Conservation (phyloP, 169 alveolate species). For the Theileria sp. region DNA sequence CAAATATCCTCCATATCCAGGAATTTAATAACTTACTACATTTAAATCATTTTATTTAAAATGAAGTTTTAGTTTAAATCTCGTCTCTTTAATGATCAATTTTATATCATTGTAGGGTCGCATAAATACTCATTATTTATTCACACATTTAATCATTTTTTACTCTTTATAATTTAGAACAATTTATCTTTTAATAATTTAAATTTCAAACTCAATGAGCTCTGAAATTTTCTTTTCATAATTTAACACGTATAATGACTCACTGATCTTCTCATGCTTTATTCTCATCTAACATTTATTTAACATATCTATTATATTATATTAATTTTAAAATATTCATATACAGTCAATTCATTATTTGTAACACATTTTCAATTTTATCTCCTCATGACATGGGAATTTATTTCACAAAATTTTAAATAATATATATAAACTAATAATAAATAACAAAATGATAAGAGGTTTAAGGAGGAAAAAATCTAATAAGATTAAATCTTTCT, state of each 20-base stretch:
- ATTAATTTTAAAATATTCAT: neutral
- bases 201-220: neutral
- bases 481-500: constrained; percentile 46
- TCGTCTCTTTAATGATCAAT: neutral
- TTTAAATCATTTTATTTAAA: neutral
- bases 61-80: neutral
- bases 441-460: neutral
- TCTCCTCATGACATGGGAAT: neutral
- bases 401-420: too few relatives aligned
- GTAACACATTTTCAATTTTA: neutral
- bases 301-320: neutral
- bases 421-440: too few relatives aligned
- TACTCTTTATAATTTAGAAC: neutral
- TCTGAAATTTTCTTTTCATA: neutral
- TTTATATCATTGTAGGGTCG: neutral
- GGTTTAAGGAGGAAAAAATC: neutral
- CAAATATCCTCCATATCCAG: constrained; percentile 37
- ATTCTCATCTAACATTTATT: neutral
- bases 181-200: neutral
- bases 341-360: neutral
- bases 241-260: neutral
- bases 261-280: neutral
- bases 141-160: constrained; percentile 22
- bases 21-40: neutral
- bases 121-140: neutral